Evolutionary conservation across 2,329 filamentous ascomycete genomes (phyloP), one percentile per base, ranked within the genome.

Genomic region (Botrytis paeoniae): DNA sequence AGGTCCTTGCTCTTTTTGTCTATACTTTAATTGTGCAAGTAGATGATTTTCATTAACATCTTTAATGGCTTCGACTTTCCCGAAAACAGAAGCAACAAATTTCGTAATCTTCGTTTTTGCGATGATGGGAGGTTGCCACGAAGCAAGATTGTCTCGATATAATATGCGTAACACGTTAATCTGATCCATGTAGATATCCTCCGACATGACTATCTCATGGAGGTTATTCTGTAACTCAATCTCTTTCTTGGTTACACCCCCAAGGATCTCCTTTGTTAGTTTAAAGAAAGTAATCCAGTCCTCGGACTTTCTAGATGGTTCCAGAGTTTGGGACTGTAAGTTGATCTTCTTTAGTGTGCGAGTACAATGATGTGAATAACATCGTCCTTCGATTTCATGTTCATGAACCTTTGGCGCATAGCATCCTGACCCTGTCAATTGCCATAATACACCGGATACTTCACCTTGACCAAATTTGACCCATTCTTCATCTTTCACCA

Each of bases 401-500:
- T 81, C 77, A 81, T 99, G 96, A 14, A 98, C 82, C 79, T 91
- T 93, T 0, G 93, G 89, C 6, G 95, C 91, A 82, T 99, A 99
- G 81, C 96, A 99, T 22, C 96, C 96, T 35, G 89, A 89, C 10
- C 95, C 94, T 4, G 95, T 97, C 66, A 99, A 85, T 81, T 99
- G 97, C 87, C 93, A 98, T 62, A 99, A 85, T 7, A 99, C 95
- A 72, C 96, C 97, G 35, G 93, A 95, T 79, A 98, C 89, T 37
- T 88, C 89, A 10, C 92, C 93, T 1, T 88, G 86, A 10, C 93
- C 92, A 80, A 98, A 95, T 80, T 97, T 98, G 76, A 99, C 92
- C 96, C 97, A 99, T 83, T 99, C 97, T 82, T 99, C 96, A 48
- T 98, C 95, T 22, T 91, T 91, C 8, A 97, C 85, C 45, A 99